These are phyloP conservation scores for Mucor saturninus DNA, from an alignment of 371 early-diverging fungal species.

Conservation along the genomic window DNA sequence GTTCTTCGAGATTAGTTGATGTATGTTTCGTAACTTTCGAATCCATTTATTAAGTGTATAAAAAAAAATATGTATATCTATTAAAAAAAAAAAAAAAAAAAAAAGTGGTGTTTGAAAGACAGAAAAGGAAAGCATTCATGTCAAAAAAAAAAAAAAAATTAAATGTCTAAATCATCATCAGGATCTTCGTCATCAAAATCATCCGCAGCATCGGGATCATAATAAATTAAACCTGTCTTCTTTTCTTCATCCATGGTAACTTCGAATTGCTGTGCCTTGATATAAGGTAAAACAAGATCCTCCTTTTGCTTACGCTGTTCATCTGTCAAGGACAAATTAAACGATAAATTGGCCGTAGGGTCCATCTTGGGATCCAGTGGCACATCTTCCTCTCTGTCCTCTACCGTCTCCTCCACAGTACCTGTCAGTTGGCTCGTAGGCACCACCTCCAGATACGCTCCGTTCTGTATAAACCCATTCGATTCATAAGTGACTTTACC, in stretches of 20 bases:
- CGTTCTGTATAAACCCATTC: slow-evolving; percentile 28
- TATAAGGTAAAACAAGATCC: slow-evolving; percentile 78
- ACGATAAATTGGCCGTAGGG: slow-evolving; percentile 70
- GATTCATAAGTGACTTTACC: slow-evolving; percentile 50
- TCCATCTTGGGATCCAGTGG: slow-evolving; percentile 28
- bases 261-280: slow-evolving; percentile 69
- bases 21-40: slow-evolving; percentile 43
- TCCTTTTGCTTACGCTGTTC: slow-evolving; percentile 80
- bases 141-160: slow-evolving; percentile 9
- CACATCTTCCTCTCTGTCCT: slow-evolving; percentile 19
- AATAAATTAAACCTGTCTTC: slow-evolving; percentile 50
- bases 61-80: background rate
- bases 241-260: slow-evolving; percentile 21
- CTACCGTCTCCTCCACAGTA: slow-evolving; percentile 10
- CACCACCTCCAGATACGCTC: slow-evolving; percentile 25
- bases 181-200: slow-evolving; percentile 85
- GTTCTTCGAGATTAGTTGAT: slow-evolving; percentile 47
- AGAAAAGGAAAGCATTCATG: slow-evolving; percentile 6
- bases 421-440: slow-evolving; percentile 27
- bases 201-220: slow-evolving; percentile 77
- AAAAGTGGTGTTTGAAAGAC: background rate
- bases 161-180: slow-evolving; percentile 82
- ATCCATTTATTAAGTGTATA: slow-evolving; percentile 26
- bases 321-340: slow-evolving; percentile 85
- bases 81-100: background rate